These are phyloP conservation scores for Populus hybrid DNA, from an alignment of 441 rosid species.

Conservation along the genomic window DNA sequence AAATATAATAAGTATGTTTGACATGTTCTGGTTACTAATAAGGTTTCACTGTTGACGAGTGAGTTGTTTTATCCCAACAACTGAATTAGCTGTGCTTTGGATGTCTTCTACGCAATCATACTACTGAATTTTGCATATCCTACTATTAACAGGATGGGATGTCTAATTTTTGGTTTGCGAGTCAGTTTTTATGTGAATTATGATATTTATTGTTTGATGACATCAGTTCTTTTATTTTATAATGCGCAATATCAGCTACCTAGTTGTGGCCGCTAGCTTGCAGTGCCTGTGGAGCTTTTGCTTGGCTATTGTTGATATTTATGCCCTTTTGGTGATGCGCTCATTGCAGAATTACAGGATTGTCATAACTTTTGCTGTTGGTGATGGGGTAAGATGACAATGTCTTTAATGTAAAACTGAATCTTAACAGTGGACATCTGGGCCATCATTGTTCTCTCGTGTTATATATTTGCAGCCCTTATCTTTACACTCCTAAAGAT, in stretches of 20 bases:
- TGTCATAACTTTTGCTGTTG: constrained; percentile 53
- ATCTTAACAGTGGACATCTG: neutral
- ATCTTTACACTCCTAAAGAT: neutral
- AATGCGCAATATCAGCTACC: constrained; percentile 52
- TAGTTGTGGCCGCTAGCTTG: constrained; percentile 74
- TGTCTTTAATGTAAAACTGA: neutral
- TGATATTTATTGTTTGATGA: constrained; percentile 15
- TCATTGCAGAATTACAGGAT: constrained; percentile 54
- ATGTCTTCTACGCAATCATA: neutral
- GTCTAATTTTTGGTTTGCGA: neutral
- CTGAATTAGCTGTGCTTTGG: neutral
- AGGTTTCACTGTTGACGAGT: neutral
- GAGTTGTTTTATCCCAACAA: neutral
- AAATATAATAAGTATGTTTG: neutral
- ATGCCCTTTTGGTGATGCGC: constrained; percentile 69
- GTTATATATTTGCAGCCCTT: neutral
- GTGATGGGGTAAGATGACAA: constrained; percentile 68
- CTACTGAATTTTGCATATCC: neutral
- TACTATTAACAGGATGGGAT: neutral
- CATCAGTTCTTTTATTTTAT: constrained; percentile 17
- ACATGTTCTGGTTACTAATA: neutral
- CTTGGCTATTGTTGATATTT: constrained; percentile 53
- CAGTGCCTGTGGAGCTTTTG: constrained; percentile 72
- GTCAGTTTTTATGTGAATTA: neutral
- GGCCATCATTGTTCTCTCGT: neutral